Conservation (phyloP, 208 protist species). For the Crithidia sp. region DNA sequence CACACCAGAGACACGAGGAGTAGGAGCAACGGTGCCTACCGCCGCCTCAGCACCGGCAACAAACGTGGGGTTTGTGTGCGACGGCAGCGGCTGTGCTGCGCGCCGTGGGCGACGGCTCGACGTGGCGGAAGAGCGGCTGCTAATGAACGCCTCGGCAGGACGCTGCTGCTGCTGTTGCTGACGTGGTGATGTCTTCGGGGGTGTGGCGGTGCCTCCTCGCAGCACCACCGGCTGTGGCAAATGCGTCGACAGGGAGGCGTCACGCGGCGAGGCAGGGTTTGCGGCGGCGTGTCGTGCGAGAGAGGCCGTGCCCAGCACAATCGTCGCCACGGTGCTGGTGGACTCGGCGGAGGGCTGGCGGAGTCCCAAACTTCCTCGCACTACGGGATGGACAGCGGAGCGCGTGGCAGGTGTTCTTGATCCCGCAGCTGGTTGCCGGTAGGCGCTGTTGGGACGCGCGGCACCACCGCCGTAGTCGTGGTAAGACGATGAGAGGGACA, state of each 20-base stretch:
- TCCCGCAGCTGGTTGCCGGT: neutral
- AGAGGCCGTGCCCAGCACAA: slow-evolving; percentile 5
- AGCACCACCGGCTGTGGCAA: neutral
- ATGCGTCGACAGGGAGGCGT: neutral
- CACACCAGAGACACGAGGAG: too few species aligned
- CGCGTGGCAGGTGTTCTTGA: neutral
- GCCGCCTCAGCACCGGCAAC: neutral
- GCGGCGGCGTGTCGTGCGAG: neutral
- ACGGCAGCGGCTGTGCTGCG: slow-evolving; percentile 2
- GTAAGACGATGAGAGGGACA: slow-evolving; percentile 23
- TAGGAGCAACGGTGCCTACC: too few species aligned
- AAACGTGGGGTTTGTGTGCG: neutral
- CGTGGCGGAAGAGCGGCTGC: neutral
- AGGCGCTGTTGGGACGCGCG: neutral
- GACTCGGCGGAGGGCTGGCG: slow-evolving; percentile 2
- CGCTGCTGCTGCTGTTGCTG: neutral
- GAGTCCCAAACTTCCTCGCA: neutral
- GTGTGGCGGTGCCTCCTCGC: neutral
- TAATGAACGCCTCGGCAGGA: neutral
- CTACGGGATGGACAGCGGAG: neutral
- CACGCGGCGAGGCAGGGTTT: neutral
- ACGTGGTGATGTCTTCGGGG: neutral
- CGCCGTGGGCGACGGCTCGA: neutral
- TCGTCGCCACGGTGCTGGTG: neutral
- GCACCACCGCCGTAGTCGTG: neutral